Conservation (phyloP, 75 land plant genomes). For the Gnetum montanum region DNA sequence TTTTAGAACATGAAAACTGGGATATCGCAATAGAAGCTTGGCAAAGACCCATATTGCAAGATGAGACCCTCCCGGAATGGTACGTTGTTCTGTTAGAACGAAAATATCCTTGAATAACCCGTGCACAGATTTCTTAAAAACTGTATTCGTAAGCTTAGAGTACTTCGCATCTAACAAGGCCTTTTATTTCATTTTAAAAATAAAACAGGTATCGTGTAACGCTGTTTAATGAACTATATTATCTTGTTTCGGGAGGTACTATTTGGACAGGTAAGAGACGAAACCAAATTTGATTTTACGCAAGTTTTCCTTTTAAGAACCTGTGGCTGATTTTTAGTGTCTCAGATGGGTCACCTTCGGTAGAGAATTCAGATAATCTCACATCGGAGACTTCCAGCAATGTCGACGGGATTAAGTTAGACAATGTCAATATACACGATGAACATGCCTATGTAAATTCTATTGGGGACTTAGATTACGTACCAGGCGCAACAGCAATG, state of each 20-base stretch:
- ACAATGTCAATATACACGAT: background rate
- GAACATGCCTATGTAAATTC: background rate
- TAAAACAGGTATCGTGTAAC: constrained; percentile 77
- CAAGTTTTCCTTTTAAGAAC: too few species aligned
- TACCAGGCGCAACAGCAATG: constrained; percentile 30
- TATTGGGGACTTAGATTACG: background rate
- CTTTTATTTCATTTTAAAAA: too few species aligned
- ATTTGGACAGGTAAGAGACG: constrained; percentile 87
- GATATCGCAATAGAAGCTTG: constrained; percentile 75
- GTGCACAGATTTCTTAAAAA: background rate
- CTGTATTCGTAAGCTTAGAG: too few species aligned
- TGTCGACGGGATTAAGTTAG: too few species aligned
- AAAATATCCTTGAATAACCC: background rate
- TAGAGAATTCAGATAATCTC: constrained; percentile 24
- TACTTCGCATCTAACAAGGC: too few species aligned
- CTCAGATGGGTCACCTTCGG: constrained; percentile 61
- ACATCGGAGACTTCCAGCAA: constrained; percentile 30
- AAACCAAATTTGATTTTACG: too few species aligned
- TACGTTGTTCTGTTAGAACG: too few species aligned
- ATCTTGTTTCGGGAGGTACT: constrained; percentile 79
- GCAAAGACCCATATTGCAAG: constrained; percentile 71
- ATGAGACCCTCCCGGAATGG: constrained; percentile 76
- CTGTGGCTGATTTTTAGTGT: too few species aligned
- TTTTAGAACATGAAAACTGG: constrained; percentile 53
- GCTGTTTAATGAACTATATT: constrained; percentile 82